phyloP scores from a whole-genome alignment of 371 early-diverging fungal species.

The Amoeboaphelidium protococcarum region DNA sequence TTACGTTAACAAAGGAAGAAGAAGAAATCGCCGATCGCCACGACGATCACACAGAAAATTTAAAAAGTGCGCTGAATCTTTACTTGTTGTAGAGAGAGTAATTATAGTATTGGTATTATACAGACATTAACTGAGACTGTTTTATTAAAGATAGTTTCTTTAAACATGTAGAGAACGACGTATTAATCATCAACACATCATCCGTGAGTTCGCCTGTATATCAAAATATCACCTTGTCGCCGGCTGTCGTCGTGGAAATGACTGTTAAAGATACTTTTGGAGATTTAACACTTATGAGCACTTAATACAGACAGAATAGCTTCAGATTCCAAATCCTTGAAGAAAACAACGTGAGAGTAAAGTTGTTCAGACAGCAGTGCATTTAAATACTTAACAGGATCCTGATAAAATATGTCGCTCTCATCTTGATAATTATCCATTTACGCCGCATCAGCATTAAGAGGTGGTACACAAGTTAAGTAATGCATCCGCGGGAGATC shows the following conservation, averaged over 20 bases:
- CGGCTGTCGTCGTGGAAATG: not conserved
- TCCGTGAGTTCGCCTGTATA: slow-evolving; percentile 8
- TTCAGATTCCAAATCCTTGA: not conserved
- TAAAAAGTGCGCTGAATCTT: no score
- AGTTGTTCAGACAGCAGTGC: not conserved
- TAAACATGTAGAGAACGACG: no score
- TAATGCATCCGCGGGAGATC: slow-evolving; percentile 53
- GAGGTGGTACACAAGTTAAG: slow-evolving; percentile 70
- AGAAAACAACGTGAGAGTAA: not conserved
- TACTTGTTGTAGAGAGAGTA: no score
- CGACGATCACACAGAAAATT: no score
- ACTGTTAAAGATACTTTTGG: not conserved
- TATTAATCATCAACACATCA: no score
- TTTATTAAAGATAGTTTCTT: no score
- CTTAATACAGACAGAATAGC: not conserved
- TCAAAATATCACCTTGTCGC: not conserved
- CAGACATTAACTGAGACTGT: no score
- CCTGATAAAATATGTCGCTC: slow-evolving; percentile 44
- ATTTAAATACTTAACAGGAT: slow-evolving; percentile 28
- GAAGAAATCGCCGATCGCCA: no score
- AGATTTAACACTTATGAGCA: not conserved
- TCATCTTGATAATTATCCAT: slow-evolving; percentile 38
- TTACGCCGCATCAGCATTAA: slow-evolving; percentile 10
- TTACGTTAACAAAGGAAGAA: no score
- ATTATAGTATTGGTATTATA: no score